Base-by-base conservation (phyloP, 176 grass and related monocot species). In the Phoenix roebelenii region DNA sequence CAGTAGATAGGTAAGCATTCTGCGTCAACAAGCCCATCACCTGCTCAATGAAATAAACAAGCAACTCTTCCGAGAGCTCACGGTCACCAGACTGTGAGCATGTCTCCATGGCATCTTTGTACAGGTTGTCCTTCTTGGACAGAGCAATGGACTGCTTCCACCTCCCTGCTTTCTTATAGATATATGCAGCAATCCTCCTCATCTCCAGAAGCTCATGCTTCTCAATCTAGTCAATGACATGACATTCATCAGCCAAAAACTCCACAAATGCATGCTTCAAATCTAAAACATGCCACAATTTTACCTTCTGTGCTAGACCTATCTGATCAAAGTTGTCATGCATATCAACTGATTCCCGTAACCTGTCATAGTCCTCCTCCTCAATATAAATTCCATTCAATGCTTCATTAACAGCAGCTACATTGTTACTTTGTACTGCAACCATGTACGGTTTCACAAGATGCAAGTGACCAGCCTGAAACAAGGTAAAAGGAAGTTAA, bases 81-180 rank as follows among this genome's bases (percentile, higher is more conserved):
- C 52, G 52, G 18, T 54, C 52, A 5, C 52, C 16, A 54, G 52
- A 54, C 52, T 54, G 18, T 17, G 52, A 54, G 18, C 52, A 54
- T n/a, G 52, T 54, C 52, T 54, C 52, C 52, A 54, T 54, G 16
- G 52, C 52, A 54, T 54, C 52, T 54, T 54, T 54, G 52, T 54
- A 44, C 35, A 44, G 35, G 9, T 44, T 44, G 35, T 44, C 35
- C 35, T 44, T 44, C 35, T 44, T 44, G 52, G 52, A 54, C 17
- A 54, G 52, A n/a, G 52, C 52, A 54, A 54, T 54, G 52, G 16
- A 54, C 16, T 54, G 52, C 52, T 19, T 19, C 52, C 52, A 54
- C 5, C 52, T 54, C 52, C 52, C 52, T n/a, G 52, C 52, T 54
- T 54, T 54, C 52, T 54, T 54, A n/a, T 54, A 54, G 16, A 54